Conservation (phyloP, 805 yeast species). For the Yamadazyma akitaensis region DNA sequence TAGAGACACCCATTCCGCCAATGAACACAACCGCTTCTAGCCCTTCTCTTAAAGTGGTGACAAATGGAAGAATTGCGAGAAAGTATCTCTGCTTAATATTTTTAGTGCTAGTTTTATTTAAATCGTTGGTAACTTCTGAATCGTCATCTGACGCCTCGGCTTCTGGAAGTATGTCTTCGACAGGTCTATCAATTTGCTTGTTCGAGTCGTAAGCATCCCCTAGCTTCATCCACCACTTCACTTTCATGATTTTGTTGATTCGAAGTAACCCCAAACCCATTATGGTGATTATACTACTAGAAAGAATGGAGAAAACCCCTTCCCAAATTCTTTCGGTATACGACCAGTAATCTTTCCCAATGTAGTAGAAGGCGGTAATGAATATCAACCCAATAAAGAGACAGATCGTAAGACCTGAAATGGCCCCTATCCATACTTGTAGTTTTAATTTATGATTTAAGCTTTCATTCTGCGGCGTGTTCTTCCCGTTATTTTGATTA, state of each 20-base stretch:
- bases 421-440: slow-evolving; percentile 84
- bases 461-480: not conserved
- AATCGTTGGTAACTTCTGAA: not conserved
- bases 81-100: slow-evolving; percentile 17
- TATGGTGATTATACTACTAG: slow-evolving; percentile 72
- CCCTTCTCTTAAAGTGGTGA: slow-evolving; percentile 41
- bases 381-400: slow-evolving; percentile 69
- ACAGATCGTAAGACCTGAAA: slow-evolving; percentile 67
- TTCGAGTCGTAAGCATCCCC: slow-evolving; percentile 34
- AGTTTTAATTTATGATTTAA: slow-evolving; percentile 36
- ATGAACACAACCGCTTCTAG: slow-evolving; percentile 43
- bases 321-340: slow-evolving; percentile 88
- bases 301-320: slow-evolving; percentile 73
- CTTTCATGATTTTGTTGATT: slow-evolving; percentile 70
- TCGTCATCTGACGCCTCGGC: not conserved
- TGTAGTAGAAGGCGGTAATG: slow-evolving; percentile 63
- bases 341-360: slow-evolving; percentile 86
- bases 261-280: slow-evolving; percentile 86
- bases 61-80: slow-evolving; percentile 38
- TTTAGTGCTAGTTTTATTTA: not conserved
- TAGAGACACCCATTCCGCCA: slow-evolving; percentile 38
- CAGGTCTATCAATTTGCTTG: not conserved
- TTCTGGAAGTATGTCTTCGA: not conserved
- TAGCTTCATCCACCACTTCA: slow-evolving; percentile 63
- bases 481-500: slow-evolving; percentile 42